phyloP scores from a whole-genome alignment of 176 grass and related monocot species.

The Aegilops longissima region DNA sequence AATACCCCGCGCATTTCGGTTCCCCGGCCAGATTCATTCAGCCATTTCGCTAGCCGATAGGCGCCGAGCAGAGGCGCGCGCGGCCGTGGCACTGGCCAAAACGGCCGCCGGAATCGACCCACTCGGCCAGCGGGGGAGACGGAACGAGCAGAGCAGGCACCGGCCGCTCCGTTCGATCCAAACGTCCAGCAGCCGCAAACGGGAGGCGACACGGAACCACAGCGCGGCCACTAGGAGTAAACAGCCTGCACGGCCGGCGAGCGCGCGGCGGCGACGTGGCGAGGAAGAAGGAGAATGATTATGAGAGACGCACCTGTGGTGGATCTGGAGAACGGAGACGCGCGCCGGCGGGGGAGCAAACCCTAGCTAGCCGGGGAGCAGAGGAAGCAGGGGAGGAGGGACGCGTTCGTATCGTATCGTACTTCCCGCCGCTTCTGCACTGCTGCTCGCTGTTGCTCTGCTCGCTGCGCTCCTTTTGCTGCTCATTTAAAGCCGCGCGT shows the following conservation, averaged over 20 bases:
- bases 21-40: background rate
- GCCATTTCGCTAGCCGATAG: background rate
- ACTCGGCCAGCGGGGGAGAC: too few relatives aligned
- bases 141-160: background rate
- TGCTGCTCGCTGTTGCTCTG: background rate
- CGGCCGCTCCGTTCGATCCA: too few relatives aligned
- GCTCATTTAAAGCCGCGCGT: constrained; percentile 25
- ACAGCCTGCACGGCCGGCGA: background rate
- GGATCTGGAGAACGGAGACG: background rate
- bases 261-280: too few relatives aligned
- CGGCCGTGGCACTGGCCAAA: background rate
- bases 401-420: background rate
- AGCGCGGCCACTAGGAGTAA: accelerated
- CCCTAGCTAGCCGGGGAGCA: background rate
- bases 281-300: too few relatives aligned
- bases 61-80: too few relatives aligned
- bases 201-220: too few relatives aligned
- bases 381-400: background rate
- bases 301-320: background rate
- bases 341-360: background rate
- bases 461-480: background rate
- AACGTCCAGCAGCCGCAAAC: too few relatives aligned
- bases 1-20: too few relatives aligned
- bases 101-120: background rate
- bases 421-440: constrained; percentile 21